Evolutionary conservation across 305 asterid species (phyloP).

Genomic region (Solanum hybrid): DNA sequence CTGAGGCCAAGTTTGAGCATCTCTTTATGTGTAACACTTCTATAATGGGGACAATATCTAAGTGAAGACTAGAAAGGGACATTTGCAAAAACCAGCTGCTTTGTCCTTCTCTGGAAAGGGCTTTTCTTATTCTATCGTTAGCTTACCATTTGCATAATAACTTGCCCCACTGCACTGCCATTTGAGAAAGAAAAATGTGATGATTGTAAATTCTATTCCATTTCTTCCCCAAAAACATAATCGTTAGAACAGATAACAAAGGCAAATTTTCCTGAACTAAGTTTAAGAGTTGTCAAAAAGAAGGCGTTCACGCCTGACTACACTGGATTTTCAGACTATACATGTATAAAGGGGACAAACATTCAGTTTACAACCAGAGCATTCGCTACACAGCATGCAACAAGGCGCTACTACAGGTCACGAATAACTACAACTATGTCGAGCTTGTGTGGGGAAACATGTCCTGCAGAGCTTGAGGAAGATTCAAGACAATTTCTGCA

Average conservation of each 20-base stretch:
- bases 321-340: not conserved
- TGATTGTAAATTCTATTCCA: not conserved
- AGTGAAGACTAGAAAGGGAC: not conserved
- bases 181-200: not conserved
- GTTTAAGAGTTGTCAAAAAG: not conserved
- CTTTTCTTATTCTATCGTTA: not conserved
- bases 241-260: not conserved
- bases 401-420: not conserved
- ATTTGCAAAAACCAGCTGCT: not conserved
- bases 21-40: not conserved
- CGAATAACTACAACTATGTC: conserved; percentile 6
- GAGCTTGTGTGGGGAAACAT: conserved; percentile 18
- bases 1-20: not conserved
- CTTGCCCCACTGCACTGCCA: not conserved
- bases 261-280: not conserved
- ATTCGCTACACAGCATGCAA: not conserved
- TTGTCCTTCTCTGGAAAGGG: not conserved
- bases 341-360: not conserved
- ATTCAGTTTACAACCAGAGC: not conserved
- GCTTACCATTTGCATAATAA: not conserved
- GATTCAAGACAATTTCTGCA: conserved; percentile 75
- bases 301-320: not conserved
- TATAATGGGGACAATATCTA: not conserved
- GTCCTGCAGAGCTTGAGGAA: conserved; percentile 59
- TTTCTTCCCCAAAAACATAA: not conserved